These are phyloP conservation scores for Alopecurus myosuroides DNA, from an alignment of 176 grass and related monocot species.

Conservation along the genomic window DNA sequence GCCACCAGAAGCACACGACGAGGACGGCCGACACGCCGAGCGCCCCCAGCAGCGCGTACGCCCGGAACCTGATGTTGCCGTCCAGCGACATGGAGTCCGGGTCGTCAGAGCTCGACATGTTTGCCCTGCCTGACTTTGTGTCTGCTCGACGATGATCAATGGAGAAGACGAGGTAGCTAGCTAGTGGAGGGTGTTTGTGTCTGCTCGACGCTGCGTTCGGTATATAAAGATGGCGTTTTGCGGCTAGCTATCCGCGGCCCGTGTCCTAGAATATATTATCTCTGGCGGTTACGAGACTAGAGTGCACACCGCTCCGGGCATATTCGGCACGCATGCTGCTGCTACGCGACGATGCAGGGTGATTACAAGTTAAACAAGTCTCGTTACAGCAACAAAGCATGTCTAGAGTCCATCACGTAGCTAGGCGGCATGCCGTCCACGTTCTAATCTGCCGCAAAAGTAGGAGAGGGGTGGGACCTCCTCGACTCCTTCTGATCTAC, in stretches of 20 bases:
- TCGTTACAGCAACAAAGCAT: background rate
- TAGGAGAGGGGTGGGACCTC: background rate
- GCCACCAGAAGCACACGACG: slow-evolving; percentile 8
- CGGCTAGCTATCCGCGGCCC: background rate
- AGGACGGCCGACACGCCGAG: slow-evolving; percentile 5
- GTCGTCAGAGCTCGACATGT: background rate
- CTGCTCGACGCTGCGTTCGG: slow-evolving; percentile 13
- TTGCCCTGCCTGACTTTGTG: background rate
- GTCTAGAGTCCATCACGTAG: background rate
- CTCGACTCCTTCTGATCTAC: background rate
- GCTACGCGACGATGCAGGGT: background rate
- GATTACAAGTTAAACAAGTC: background rate
- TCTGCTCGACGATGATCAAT: background rate
- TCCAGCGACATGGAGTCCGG: background rate
- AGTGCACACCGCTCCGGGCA: background rate
- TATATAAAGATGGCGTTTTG: background rate
- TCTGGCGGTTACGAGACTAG: background rate
- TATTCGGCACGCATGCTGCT: background rate
- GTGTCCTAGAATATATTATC: slow-evolving; percentile 23
- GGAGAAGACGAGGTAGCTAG: background rate
- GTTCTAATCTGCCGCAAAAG: background rate
- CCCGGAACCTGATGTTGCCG: slow-evolving; percentile 13
- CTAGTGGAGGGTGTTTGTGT: background rate
- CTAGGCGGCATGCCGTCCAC: background rate
- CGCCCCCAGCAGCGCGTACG: slow-evolving; percentile 5